phyloP scores from a whole-genome alignment of 768 basidiomycete species.

The Lactifluus rugatus region DNA sequence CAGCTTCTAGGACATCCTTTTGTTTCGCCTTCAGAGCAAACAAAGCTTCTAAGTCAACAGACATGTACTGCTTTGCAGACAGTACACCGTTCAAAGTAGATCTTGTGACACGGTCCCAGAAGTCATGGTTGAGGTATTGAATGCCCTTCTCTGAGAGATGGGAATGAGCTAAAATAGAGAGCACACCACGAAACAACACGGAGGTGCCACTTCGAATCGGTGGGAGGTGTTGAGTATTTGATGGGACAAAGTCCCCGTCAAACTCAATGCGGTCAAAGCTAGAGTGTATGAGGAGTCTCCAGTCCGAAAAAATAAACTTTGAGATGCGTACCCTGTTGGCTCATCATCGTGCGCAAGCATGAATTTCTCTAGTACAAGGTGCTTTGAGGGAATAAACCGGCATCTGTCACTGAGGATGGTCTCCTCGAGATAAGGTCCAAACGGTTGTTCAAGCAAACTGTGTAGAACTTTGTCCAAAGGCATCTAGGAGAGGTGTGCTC shows the following conservation, averaged over 20 bases:
- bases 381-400: slow-evolving; percentile 3
- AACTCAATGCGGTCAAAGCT: slow-evolving; percentile 15
- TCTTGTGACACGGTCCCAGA: slow-evolving; percentile 32
- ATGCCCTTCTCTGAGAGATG: slow-evolving; percentile 44
- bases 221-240: not conserved
- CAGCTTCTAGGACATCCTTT: not conserved
- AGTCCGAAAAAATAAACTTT: not conserved
- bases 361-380: slow-evolving; percentile 3
- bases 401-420: slow-evolving; percentile 22
- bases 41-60: not conserved
- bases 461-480: not conserved
- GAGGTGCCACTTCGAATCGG: not conserved
- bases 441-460: slow-evolving; percentile 21
- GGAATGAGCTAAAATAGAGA: slow-evolving; percentile 35
- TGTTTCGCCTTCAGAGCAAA: not conserved
- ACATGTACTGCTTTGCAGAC: slow-evolving; percentile 15
- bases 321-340: slow-evolving; percentile 10
- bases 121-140: slow-evolving; percentile 33
- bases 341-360: slow-evolving; percentile 1
- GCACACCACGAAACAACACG: slow-evolving; percentile 43
- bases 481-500: not conserved
- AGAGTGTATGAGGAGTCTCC: not conserved
- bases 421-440: slow-evolving; percentile 29
- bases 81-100: slow-evolving; percentile 22
- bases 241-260: not conserved